These are phyloP conservation scores for Leishmania amazonensis DNA, from an alignment of 208 protist genomes.

Conservation along the genomic window DNA sequence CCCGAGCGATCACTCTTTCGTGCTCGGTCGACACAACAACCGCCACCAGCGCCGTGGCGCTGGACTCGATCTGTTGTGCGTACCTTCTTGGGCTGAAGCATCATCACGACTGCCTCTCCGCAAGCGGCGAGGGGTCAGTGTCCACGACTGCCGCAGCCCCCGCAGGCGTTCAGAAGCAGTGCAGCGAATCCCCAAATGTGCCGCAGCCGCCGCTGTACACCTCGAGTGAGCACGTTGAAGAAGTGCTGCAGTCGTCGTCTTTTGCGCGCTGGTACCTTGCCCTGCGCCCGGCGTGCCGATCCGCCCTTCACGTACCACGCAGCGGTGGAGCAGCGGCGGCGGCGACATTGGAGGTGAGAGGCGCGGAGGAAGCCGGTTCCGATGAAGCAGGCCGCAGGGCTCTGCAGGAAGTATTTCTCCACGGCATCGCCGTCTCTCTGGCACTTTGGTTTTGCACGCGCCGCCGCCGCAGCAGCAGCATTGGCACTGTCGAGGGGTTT, in stretches of 20 bases:
- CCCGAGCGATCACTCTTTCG: neutral
- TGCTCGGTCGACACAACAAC: neutral
- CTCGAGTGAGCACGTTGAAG: neutral
- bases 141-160: neutral
- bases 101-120: neutral
- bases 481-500: neutral
- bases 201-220: neutral
- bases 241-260: neutral
- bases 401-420: slow-evolving; percentile 18
- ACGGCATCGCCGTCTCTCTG: slow-evolving; percentile 25
- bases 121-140: neutral
- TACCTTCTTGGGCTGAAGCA: slow-evolving; percentile 5
- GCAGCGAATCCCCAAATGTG: neutral
- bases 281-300: slow-evolving; percentile 13
- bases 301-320: neutral
- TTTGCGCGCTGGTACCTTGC: slow-evolving; percentile 19
- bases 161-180: neutral
- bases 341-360: neutral
- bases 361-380: neutral
- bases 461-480: neutral
- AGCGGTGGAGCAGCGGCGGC: neutral
- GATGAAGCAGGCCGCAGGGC: neutral
- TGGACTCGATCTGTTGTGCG: slow-evolving; percentile 3
- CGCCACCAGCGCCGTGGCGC: neutral
- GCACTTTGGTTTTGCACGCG: slow-evolving; percentile 20